Evolutionary conservation across 176 grass and related monocot species (phyloP).

Genomic region (Lolium rigidum): DNA sequence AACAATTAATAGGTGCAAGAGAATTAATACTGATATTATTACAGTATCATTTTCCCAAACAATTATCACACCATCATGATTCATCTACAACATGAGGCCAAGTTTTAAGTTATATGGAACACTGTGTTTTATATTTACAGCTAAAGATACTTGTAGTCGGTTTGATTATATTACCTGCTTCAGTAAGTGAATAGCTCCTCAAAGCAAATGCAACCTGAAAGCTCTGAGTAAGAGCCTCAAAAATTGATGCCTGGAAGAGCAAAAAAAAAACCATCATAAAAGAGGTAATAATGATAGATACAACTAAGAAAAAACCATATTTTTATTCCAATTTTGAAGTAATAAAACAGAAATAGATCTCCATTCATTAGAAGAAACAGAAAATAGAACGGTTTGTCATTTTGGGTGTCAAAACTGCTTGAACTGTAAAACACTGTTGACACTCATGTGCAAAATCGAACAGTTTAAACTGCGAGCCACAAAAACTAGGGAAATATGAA

Average conservation of each 20-base stretch:
- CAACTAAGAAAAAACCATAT: too few relatives aligned
- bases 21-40: constrained; percentile 17
- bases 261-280: constrained; percentile 51
- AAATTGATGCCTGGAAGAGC: constrained; percentile 79
- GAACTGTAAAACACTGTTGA: constrained; percentile 17
- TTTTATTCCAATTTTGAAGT: constrained; percentile 15
- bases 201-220: constrained; percentile 96
- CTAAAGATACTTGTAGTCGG: constrained; percentile 18
- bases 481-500: too few relatives aligned
- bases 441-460: neutral
- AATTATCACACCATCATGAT: constrained; percentile 13
- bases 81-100: constrained; percentile 9
- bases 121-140: constrained; percentile 27
- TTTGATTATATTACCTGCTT: constrained; percentile 56
- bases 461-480: neutral
- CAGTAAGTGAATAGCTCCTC: constrained; percentile 73
- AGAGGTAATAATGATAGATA: constrained; percentile 23
- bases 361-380: constrained; percentile 24
- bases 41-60: neutral
- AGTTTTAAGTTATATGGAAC: constrained; percentile 10
- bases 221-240: constrained; percentile 86
- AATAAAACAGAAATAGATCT: constrained; percentile 4
- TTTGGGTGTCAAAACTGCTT: constrained; percentile 22
- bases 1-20: neutral
- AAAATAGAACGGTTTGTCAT: neutral